These are phyloP conservation scores for Phaseolus coccineus DNA, from an alignment of 331 rosid genomes.

Conservation along the genomic window DNA sequence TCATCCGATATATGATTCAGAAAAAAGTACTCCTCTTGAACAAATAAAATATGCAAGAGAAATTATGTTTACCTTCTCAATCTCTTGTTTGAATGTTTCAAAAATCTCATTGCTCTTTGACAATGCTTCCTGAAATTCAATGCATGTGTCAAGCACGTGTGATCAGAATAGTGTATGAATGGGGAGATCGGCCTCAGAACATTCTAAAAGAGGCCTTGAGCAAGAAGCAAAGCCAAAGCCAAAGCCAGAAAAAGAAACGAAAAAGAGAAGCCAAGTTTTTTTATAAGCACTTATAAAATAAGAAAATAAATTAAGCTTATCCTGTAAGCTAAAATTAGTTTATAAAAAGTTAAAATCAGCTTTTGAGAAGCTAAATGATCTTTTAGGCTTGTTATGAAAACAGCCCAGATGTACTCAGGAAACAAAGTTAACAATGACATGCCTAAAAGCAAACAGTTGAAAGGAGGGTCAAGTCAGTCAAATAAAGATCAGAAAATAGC, in stretches of 20 bases:
- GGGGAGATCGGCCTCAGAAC: constrained; percentile 10
- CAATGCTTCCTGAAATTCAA: constrained; percentile 80
- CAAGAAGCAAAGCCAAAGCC: not conserved
- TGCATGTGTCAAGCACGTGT: constrained; percentile 32
- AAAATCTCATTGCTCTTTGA: constrained; percentile 89
- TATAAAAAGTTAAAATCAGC: too few relatives aligned
- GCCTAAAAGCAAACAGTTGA: constrained; percentile 11
- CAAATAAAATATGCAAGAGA: constrained; percentile 29
- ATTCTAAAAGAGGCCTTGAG: constrained; percentile 1
- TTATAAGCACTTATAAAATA: too few relatives aligned
- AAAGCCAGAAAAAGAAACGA: not conserved
- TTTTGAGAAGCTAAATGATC: too few relatives aligned
- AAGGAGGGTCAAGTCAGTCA: not conserved
- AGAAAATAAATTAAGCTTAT: too few relatives aligned
- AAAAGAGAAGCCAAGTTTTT: not conserved
- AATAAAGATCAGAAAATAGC: not conserved
- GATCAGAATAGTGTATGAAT: constrained; percentile 24
- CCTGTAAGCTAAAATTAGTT: too few relatives aligned
- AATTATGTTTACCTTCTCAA: constrained; percentile 73
- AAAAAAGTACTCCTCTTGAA: constrained; percentile 23
- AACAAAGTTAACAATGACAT: not conserved
- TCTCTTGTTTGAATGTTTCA: constrained; percentile 91
- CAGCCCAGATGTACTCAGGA: not conserved
- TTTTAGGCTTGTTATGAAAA: too few relatives aligned
- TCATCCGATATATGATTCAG: constrained; percentile 24